Percentiles rank a stretch among this genome's conserved stretches.
Evolutionary conservation across 305 asterid genomes (phyloP).

Genomic region (Rubia peregrina): DNA sequence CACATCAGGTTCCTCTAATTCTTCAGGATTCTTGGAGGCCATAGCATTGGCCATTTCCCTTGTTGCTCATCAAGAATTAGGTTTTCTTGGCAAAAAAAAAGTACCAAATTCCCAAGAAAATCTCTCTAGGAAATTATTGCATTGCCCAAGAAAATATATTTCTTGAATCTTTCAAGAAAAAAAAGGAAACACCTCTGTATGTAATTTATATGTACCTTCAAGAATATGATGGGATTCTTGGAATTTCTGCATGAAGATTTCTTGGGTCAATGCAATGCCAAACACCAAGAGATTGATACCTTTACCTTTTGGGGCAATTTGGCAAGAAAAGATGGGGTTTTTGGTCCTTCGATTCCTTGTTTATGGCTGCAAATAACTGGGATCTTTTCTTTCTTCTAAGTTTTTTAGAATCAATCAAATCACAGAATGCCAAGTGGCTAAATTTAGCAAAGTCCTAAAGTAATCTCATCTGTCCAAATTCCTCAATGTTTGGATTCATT

Average conservation of each 20-base stretch:
- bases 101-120: not conserved
- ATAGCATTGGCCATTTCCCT: constrained; percentile 18
- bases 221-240: constrained; percentile 2
- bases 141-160: not conserved
- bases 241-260: constrained; percentile 9
- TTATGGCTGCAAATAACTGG: constrained; percentile 6
- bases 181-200: not conserved
- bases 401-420: not conserved
- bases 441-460: not conserved
- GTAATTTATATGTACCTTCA: constrained; percentile 5
- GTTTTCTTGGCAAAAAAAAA: not conserved
- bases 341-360: constrained; percentile 1
- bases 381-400: not conserved
- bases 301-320: not conserved
- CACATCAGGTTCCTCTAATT: constrained; percentile 15
- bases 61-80: not conserved
- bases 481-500: not conserved
- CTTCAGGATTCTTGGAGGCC: constrained; percentile 22
- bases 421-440: constrained; percentile 11
- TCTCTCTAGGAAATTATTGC: not conserved
- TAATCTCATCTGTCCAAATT: not conserved
- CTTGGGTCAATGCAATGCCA: constrained; percentile 9
- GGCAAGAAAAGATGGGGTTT: not conserved
- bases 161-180: constrained; percentile 1
- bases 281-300: not conserved